Evolutionary conservation across 306 rosid species (phyloP), one percentile per base, ranked within the genome.

Genomic region (Ammopiptanthus mongolicus): DNA sequence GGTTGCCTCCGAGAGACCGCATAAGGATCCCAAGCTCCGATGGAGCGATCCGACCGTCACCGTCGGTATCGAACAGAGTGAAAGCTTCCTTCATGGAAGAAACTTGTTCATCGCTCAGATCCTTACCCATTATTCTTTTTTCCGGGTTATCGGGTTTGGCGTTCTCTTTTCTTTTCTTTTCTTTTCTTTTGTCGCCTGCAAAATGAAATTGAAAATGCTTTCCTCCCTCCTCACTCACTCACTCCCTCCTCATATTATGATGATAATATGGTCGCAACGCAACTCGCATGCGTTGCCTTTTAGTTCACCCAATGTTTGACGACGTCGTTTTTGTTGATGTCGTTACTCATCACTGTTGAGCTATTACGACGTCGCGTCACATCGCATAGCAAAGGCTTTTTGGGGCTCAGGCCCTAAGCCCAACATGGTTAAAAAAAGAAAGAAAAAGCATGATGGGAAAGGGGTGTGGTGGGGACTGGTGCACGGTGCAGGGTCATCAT

Each of bases 1-100:
- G 99, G 86, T 96, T 96, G 0, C 98, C 99, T 0, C 98, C 99
- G 7, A 96, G 91, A 3, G 97, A 96, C 0, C 99, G 90, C 99
- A 96, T 96, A 22, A 96, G 96, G 85, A 96, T 96, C 58, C 99
- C 99, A 0, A 96, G 90, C 74, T 96, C 99, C n/a, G 98, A 92
- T 1, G 98, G 97, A 3, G 99, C 97, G 87, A 96, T 90, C 89
- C 85, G 82, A 8, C 99, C 99, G 57, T 92, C 92, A 10, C 87
- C 86, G 82, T 90, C 97, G 4, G 97, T 86, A 66, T 92, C 98
- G 80, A 96, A 96, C 44, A 96, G 93, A 9, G 89, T 85, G 96
- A 96, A 96, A 8, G 99, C 99, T 85, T 92, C 96, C 73, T 87
- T 92, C 98, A 96, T 96, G 1, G 99, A 90, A 15, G 92, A 86